A percentile compares a stretch with the other conserved stretches of the same genome.
Evolutionary conservation across 2,329 filamentous ascomycete genomes (phyloP).

Genomic region (Thielaviopsis euricoi): DNA sequence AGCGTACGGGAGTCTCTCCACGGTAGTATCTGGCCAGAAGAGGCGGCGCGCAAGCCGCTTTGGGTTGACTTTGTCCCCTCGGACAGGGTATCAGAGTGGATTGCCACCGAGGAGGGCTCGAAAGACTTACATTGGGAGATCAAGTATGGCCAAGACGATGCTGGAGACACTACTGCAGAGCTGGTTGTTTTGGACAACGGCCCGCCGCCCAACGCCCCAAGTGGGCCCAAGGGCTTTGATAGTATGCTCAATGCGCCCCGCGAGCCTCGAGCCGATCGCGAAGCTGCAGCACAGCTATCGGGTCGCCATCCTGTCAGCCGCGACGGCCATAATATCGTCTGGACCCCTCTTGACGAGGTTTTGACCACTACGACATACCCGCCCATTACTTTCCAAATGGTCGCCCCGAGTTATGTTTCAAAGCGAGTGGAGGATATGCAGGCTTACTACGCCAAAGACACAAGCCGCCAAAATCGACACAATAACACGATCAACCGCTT

Average conservation of each 20-base stretch:
- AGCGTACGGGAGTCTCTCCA: conserved; percentile 65
- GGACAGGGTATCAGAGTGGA: conserved; percentile 57
- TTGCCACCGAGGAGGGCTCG: conserved; percentile 45
- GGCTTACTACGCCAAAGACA: conserved; percentile 28
- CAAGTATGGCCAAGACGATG: conserved; percentile 42
- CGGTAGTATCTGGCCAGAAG: conserved; percentile 68
- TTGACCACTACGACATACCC: conserved; percentile 25
- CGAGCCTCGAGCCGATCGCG: conserved; percentile 20
- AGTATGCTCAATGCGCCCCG: conserved; percentile 15
- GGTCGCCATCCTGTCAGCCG: background rate
- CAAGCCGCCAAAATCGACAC: conserved; percentile 24
- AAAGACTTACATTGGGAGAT: conserved; percentile 50
- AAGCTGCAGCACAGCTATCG: conserved; percentile 4
- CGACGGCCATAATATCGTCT: conserved; percentile 1
- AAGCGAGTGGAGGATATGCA: conserved; percentile 44
- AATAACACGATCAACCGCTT: conserved; percentile 41
- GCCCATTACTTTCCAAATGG: conserved; percentile 34
- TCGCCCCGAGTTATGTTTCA: conserved; percentile 45
- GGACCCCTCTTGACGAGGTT: conserved; percentile 9
- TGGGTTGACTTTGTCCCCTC: conserved; percentile 84
- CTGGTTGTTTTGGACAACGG: conserved; percentile 23
- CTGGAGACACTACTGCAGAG: conserved; percentile 36
- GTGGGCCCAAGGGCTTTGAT: conserved; percentile 2
- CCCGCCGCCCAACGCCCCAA: conserved; percentile 1
- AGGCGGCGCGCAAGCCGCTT: conserved; percentile 65